These are phyloP conservation scores for Solanum lycopersicoides DNA, from an alignment of 257 asterid species.

Conservation along the genomic window DNA sequence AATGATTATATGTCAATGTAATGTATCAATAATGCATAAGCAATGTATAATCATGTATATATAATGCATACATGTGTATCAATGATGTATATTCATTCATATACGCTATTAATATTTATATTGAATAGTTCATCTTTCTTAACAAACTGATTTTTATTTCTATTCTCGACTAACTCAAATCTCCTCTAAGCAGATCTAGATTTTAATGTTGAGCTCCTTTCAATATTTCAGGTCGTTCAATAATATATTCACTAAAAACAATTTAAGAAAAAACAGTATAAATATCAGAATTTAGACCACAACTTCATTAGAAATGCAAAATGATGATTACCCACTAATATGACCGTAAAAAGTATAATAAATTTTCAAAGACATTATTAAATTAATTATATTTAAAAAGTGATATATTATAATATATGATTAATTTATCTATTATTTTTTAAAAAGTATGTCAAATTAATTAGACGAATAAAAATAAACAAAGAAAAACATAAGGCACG, in stretches of 20 bases:
- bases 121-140: background rate
- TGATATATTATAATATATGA: too few species aligned
- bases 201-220: background rate
- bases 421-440: background rate
- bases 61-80: too few species aligned
- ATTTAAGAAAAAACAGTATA: too few species aligned
- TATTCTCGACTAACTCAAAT: background rate
- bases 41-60: background rate
- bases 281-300: background rate
- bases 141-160: fast-evolving
- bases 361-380: background rate
- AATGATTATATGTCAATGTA: too few species aligned
- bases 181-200: fast-evolving
- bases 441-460: background rate
- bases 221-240: too few species aligned
- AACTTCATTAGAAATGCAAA: background rate
- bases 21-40: background rate
- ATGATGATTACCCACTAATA: background rate
- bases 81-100: background rate
- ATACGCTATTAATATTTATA: background rate
- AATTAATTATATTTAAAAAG: too few species aligned
- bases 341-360: background rate
- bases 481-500: background rate
- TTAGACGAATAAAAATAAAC: background rate
- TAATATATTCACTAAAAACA: background rate